Percentiles rank a stretch among this genome's conserved stretches.
phyloP scores from a whole-genome alignment of 116 monocot genomes.

The Phalaenopsis hybrid region DNA sequence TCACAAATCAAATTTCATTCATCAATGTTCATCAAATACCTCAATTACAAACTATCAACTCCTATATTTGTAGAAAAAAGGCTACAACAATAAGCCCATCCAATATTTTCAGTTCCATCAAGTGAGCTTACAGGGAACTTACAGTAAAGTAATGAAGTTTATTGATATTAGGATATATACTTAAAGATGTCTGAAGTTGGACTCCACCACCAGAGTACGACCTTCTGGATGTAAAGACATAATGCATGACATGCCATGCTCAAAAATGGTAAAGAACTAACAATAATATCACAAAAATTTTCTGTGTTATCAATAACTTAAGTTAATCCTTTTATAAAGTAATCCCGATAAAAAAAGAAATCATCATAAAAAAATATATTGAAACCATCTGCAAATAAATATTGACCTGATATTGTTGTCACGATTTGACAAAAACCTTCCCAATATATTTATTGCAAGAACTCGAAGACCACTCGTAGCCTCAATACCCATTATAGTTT shows the following conservation, averaged over 20 bases:
- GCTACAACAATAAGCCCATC: not conserved
- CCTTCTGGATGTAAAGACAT: not conserved
- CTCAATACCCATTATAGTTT: constrained; percentile 99
- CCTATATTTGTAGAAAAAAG: too few relatives aligned
- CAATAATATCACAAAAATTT: not conserved
- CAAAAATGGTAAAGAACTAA: not conserved
- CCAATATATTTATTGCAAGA: constrained; percentile 96
- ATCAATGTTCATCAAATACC: too few relatives aligned
- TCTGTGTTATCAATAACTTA: not conserved
- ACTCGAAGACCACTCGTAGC: constrained; percentile 95
- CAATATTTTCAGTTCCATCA: not conserved
- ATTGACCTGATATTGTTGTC: constrained; percentile 96
- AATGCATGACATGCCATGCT: not conserved
- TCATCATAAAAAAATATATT: constrained; percentile 7
- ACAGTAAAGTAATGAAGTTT: not conserved
- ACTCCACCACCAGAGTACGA: not conserved
- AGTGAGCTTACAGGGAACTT: not conserved
- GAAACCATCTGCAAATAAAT: constrained; percentile 6
- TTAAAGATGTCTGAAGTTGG: not conserved
- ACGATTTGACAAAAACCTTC: constrained; percentile 95
- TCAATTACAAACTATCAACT: too few relatives aligned
- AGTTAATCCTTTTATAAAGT: not conserved
- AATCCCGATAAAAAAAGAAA: not conserved
- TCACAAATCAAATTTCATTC: too few relatives aligned
- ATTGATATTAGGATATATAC: not conserved